A percentile compares a stretch with the other conserved stretches of the same genome.
phyloP scores from a whole-genome alignment of 164 flowering plant species.

The Aristolochia fimbriata region DNA sequence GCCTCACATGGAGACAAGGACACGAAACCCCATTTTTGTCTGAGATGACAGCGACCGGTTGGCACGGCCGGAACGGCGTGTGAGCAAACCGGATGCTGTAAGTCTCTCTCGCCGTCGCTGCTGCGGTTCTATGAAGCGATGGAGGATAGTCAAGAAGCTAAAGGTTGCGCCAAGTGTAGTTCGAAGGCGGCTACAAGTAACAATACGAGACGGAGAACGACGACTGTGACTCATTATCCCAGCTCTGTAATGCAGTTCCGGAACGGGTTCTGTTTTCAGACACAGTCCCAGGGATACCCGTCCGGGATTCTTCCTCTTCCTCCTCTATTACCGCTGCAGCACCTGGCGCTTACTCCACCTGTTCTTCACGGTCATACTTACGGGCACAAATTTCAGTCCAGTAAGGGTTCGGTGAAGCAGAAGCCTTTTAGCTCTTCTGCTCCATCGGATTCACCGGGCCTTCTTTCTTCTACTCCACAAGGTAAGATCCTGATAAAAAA shows the following conservation, averaged over 20 bases:
- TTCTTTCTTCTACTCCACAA: conserved; percentile 24
- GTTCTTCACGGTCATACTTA: conserved; percentile 21
- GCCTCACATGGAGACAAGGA: too few relatives aligned
- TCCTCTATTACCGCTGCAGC: conserved; percentile 40
- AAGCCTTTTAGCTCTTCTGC: conserved; percentile 31
- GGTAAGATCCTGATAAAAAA: conserved; percentile 31
- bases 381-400: conserved; percentile 40
- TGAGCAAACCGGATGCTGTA: too few relatives aligned
- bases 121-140: conserved; percentile 17
- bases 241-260: conserved; percentile 16
- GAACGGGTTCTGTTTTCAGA: conserved; percentile 28
- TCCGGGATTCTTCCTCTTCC: conserved; percentile 67
- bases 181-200: conserved; percentile 22
- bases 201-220: conserved; percentile 16
- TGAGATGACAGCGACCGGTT: too few relatives aligned
- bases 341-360: conserved; percentile 21
- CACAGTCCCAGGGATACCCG: conserved; percentile 37
- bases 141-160: conserved; percentile 48
- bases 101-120: too few relatives aligned
- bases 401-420: conserved; percentile 33
- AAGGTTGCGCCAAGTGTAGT: conserved; percentile 40
- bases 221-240: conserved; percentile 2
- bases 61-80: too few relatives aligned
- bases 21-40: too few relatives aligned
- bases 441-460: conserved; percentile 36